Evolutionary conservation across 2,329 filamentous ascomycete species (phyloP).

Genomic region (Penicillium freii): DNA sequence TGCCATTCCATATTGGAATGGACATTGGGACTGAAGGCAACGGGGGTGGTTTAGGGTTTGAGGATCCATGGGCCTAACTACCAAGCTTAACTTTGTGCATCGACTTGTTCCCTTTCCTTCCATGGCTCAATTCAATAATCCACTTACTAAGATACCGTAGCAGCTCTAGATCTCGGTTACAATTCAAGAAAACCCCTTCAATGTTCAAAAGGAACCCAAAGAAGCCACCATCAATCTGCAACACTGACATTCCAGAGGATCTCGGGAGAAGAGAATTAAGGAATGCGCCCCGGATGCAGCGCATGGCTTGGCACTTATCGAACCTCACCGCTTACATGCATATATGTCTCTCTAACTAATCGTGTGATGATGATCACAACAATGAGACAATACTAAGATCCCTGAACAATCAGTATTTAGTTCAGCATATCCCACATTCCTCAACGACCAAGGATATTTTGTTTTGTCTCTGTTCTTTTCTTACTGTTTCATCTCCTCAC

Average conservation of each 20-base stretch:
- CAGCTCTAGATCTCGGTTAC: not conserved
- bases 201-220: not conserved
- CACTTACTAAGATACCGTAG: not conserved
- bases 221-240: not conserved
- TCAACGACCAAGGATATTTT: not conserved
- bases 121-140: not conserved
- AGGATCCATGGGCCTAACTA: not conserved
- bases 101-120: not conserved
- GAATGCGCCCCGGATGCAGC: conserved; percentile 10
- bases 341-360: not conserved
- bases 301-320: conserved; percentile 2
- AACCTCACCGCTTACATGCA: conserved; percentile 8
- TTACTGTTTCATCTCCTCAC: conserved; percentile 11
- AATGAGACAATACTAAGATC: not conserved
- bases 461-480: conserved; percentile 1
- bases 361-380: not conserved
- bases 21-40: not conserved
- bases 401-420: conserved; percentile 2
- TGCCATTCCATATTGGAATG: conserved; percentile 2
- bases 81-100: conserved; percentile 1
- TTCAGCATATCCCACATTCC: conserved; percentile 5
- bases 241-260: conserved; percentile 9
- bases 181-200: not conserved
- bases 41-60: not conserved
- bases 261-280: not conserved